Evolutionary conservation across 139 green algal species (phyloP), one percentile per base, ranked within the genome.

Genomic region (Gonium pectorale): DNA sequence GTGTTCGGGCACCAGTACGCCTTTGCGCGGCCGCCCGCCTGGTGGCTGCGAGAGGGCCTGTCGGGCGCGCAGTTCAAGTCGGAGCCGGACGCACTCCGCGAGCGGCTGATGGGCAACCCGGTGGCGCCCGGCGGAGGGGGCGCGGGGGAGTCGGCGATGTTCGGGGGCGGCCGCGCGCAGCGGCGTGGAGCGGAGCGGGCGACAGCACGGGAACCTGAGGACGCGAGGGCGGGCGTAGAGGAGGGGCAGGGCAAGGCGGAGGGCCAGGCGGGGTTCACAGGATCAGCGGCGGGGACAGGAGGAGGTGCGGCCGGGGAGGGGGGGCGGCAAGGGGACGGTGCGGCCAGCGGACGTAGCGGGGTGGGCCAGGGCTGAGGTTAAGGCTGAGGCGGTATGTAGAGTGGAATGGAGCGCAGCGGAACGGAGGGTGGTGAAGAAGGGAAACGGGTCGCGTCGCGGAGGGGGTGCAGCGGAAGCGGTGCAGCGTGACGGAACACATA

Each of bases 1-100:
- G 86, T 79, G 4, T 86, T 89, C 82, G 85, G 85, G 1, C 85
- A 89, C 70, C 74, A 89, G 85, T 89, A 86, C 54, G 85, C 79
- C 35, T 86, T 89, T n/a, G 85, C 85, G 2, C 68, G 85, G 0
- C 26, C 85, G 9, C 85, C 85, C 24, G 40, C 21, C 3, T 89
- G 85, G 85, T 89, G 78, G 78, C 37, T 83, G 0, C n/a, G 21
- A 49, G 64, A 56, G 0, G 79, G 79, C 46, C 21, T 27, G 27
- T 78, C 79, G 37, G 64, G 64, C 11, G 33, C 64, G 2, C 17
- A 22, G 22, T 85, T 41, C 44, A 33, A 33, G 26, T 85, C 79
- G 15, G 79, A 85, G 35, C 79, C 79, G 31, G 78, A 84, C 7
- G 74, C 71, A 40, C 40, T 72, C 59, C 56, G 40, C n/a, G 40